Evolutionary conservation across 1,284 basidiomycete genomes (phyloP).

Genomic region (Phaffia rhodozyma): DNA sequence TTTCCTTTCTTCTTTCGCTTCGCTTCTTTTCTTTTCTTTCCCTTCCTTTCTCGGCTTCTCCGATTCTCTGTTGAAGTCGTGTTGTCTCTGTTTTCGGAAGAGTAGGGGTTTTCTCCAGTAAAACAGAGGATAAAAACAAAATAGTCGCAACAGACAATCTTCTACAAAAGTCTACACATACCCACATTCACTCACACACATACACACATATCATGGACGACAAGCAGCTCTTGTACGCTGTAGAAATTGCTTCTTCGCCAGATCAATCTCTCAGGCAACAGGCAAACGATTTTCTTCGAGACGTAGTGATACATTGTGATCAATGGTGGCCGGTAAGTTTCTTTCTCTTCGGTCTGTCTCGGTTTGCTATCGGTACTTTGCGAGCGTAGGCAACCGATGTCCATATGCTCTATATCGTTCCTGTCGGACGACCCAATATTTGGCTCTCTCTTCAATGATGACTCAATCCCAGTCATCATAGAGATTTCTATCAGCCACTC

Average conservation of each 20-base stretch:
- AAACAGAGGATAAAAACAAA: too few relatives aligned
- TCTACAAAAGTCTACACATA: not conserved
- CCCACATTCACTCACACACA: not conserved
- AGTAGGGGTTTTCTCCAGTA: too few relatives aligned
- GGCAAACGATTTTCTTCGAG: slow-evolving; percentile 17
- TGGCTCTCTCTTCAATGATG: not conserved
- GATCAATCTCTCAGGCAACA: slow-evolving; percentile 14
- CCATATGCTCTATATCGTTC: not conserved
- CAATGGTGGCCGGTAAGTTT: slow-evolving; percentile 17
- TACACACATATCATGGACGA: slow-evolving; percentile 9
- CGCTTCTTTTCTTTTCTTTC: not conserved
- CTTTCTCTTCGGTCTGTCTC: not conserved
- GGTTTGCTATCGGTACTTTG: not conserved
- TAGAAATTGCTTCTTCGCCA: slow-evolving; percentile 5
- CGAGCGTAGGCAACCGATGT: too few relatives aligned
- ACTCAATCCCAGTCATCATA: not conserved
- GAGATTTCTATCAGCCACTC: not conserved
- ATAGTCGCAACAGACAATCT: not conserved
- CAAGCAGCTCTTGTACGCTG: slow-evolving; percentile 16
- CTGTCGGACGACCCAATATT: too few relatives aligned
- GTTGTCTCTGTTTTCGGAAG: not conserved
- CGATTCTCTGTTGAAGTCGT: not conserved
- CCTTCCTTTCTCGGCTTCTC: not conserved
- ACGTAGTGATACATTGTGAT: slow-evolving; percentile 9
- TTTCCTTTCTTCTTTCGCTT: not conserved